Base-by-base conservation (phyloP, 352 stramenopile species). In the Phytopythium sindhum region DNA sequence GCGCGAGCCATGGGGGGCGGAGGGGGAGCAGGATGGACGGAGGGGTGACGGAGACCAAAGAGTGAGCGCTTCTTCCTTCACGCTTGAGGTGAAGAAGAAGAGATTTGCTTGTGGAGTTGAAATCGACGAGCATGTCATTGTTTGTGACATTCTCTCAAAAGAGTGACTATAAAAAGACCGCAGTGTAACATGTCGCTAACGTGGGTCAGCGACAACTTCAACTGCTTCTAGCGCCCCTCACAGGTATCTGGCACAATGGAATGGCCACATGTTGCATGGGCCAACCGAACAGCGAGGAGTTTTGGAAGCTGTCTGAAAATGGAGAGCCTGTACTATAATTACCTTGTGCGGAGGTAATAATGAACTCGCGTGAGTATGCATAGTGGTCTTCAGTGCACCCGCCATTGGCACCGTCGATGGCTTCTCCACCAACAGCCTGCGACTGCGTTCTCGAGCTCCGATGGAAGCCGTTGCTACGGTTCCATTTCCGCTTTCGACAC, bases 1-100 rank as follows among this genome's bases (percentile, higher is more conserved):
- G 85, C 85, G 29, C 84, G 75, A 11, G 81, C 85, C 85, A 93
- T 93, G 44, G 28, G 66, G 17, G 24, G 3, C 39, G 4, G 21
- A 44, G 42, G 41, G 45, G 14, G 12, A 28, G 35, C 12, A 21
- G 19, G 9, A n/a, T 24, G 21, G 37, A 21, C 5, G 48, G 48
- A 47, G 17, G 35, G n/a, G 3, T 23, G 4, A 57, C 28, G 11
- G 5, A 26, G 51, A 12, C n/a, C n/a, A 14, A 26, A 24, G 24
- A 12, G 23, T 0, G 42, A 24, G 2, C 42, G 47, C 47, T 52
- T 52, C 45, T 31, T 52, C 7, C 10, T 15, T 8, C n/a, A 21
- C 19, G 24, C 33, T 39, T 39, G 33, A 10, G 14, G 33, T 39
- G 33, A 39, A 39, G 33, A 39, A 9, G 33, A 39, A 39, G 33